Evolutionary conservation across 441 rosid species (phyloP).

Genomic region (Brassica hybrid): DNA sequence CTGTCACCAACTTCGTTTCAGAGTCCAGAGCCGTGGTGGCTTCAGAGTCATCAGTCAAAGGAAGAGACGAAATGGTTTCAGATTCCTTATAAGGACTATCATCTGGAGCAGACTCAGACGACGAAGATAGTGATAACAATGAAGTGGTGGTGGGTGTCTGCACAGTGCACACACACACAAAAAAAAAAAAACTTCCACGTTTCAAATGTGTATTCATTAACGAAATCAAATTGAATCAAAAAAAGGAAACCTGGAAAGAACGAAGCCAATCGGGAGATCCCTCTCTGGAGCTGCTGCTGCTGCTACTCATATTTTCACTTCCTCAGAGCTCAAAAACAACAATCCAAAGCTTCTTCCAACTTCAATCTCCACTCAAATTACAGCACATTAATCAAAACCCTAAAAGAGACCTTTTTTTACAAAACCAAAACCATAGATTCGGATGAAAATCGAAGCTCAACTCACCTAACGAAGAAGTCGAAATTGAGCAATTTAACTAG

Average conservation of each 20-base stretch:
- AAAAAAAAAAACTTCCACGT: background rate
- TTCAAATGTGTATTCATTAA: background rate
- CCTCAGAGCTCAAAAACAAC: slow-evolving; percentile 18
- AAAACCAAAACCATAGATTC: background rate
- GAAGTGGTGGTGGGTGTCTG: slow-evolving; percentile 59
- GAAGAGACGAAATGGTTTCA: slow-evolving; percentile 39
- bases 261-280: slow-evolving; percentile 93
- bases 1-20: slow-evolving; percentile 29
- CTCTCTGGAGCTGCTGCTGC: slow-evolving; percentile 68
- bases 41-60: slow-evolving; percentile 31
- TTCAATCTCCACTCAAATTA: too few relatives aligned
- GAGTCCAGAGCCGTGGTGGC: background rate
- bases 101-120: slow-evolving; percentile 55
- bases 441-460: slow-evolving; percentile 18
- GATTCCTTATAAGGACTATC: slow-evolving; percentile 47
- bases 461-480: too few relatives aligned
- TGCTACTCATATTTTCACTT: slow-evolving; percentile 43
- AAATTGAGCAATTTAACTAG: too few relatives aligned
- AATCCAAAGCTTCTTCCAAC: too few relatives aligned
- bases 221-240: slow-evolving; percentile 20
- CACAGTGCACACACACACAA: background rate
- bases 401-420: too few relatives aligned
- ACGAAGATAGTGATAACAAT: slow-evolving; percentile 53
- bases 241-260: slow-evolving; percentile 56
- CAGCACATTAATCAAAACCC: slow-evolving; percentile 15